Base-by-base conservation (phyloP, 768 basidiomycete species). In the Russula foetens region DNA sequence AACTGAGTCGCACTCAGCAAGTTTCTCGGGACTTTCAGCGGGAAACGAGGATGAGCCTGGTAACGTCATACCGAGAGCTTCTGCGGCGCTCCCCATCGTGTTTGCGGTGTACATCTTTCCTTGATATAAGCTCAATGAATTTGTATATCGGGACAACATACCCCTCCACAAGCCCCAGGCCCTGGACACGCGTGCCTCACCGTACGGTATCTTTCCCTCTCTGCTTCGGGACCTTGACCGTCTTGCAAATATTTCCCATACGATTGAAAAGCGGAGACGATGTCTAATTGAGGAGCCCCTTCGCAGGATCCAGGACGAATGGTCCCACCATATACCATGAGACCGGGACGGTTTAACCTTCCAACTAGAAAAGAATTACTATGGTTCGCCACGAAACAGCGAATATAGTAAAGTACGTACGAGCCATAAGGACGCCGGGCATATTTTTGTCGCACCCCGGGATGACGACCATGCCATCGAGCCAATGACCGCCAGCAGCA, bases 401-500 rank as follows among this genome's bases (percentile, higher is more conserved):
- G 3, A 23, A n/a, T 49, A 15, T 35, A 9, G 53, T 23, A 52
- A 55, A 52, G 14, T 28, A 83, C 90, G 75, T 68, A 92, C 91
- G 83, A 50, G 93, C 97, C 82, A 99, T 99, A 67, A 98, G 78
- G 39, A 97, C 95, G 63, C 97, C 97, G n/a, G 97, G 97, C 96
- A 99, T 98, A 76, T 99, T 99, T 77, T 99, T 99, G 78, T 99
- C 96, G 71, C 93, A 98, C 43, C 95, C 97, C 23, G 97, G 97
- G 55, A 99, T 80, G 60, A 92, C 93, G 41, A 98, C 92, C 89
- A 97, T 91, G 43, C 93, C 97, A 69, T 98, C 97, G 15, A 99
- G 83, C 84, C 95, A 97, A 71, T 99, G 97, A 6, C 96, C 97
- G 15, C 90, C 96, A 29, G 88, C 95, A 19, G 92, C 94, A 12